phyloP scores from a whole-genome alignment of 2,329 filamentous ascomycete genomes.

The Teratosphaeria epicoccoides region DNA sequence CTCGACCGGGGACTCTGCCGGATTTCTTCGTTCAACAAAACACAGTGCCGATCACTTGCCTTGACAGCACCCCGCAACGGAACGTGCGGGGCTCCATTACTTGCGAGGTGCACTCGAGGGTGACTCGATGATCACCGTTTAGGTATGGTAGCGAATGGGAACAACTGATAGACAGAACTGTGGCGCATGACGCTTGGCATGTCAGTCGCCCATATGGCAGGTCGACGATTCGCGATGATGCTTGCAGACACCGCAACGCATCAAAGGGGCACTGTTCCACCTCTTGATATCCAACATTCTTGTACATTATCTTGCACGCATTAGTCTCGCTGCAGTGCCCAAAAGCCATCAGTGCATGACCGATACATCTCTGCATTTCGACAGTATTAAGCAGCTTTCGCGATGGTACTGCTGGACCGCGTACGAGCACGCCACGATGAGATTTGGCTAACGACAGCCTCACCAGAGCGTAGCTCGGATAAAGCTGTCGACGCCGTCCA shows the following conservation, averaged over 20 bases:
- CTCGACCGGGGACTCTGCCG: not conserved
- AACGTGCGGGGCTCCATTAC: not conserved
- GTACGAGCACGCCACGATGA: constrained; percentile 4
- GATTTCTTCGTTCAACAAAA: not conserved
- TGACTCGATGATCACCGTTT: not conserved
- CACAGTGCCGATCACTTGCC: constrained; percentile 1
- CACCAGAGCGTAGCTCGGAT: not conserved
- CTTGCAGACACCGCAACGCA: not conserved
- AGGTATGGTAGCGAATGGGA: not conserved
- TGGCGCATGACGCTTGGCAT: not conserved
- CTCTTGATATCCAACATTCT: not conserved
- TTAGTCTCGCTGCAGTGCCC: not conserved
- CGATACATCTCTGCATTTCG: too few relatives aligned
- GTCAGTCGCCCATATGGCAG: not conserved
- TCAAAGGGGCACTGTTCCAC: too few relatives aligned
- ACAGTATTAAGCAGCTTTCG: not conserved
- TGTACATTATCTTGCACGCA: not conserved
- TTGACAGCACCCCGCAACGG: not conserved
- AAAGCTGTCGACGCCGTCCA: constrained; percentile 7
- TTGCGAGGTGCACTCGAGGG: not conserved
- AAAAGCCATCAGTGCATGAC: not conserved
- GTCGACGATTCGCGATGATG: not conserved
- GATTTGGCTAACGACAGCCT: constrained; percentile 1
- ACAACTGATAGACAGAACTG: not conserved
- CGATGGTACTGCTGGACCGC: not conserved